Evolutionary conservation across 2,329 filamentous ascomycete species (phyloP).

Genomic region (Pyricularia pennisetigena): DNA sequence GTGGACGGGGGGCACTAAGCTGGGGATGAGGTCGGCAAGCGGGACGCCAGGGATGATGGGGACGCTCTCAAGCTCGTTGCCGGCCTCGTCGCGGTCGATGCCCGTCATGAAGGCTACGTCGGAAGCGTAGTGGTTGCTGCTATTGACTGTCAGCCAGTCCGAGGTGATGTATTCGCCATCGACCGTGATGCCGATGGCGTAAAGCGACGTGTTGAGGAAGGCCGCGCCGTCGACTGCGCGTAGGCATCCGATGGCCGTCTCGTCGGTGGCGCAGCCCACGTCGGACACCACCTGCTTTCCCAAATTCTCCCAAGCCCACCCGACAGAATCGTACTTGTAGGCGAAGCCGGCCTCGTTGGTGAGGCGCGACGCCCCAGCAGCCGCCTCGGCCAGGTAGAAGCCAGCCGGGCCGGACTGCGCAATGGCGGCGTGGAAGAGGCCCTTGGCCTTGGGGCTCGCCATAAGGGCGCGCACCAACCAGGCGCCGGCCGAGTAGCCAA

Average conservation of each 20-base stretch:
- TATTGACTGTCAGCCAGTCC: constrained; percentile 18
- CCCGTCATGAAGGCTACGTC: constrained; percentile 24
- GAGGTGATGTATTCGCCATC: constrained; percentile 20
- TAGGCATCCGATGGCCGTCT: constrained; percentile 15
- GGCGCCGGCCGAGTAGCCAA: constrained; percentile 22
- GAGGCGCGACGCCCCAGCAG: constrained; percentile 4
- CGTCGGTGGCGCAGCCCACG: constrained; percentile 15
- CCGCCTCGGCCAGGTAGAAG: constrained; percentile 9
- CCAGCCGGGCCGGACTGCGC: constrained; percentile 19
- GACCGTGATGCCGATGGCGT: constrained; percentile 11
- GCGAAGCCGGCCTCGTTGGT: constrained; percentile 10
- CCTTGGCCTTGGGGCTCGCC: constrained; percentile 15
- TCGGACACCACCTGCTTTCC: constrained; percentile 15
- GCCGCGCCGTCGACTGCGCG: background rate
- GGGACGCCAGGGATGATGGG: background rate
- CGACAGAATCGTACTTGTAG: constrained; percentile 13
- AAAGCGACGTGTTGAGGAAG: background rate
- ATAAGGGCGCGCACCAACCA: constrained; percentile 16
- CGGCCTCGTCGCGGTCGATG: constrained; percentile 22
- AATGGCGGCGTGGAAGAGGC: constrained; percentile 19
- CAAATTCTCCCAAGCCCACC: constrained; percentile 11
- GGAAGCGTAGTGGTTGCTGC: constrained; percentile 10
- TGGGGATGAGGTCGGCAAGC: background rate
- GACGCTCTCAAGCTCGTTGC: constrained; percentile 7
- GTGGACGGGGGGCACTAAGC: background rate